Evolutionary conservation across 768 basidiomycete species (phyloP).

Genomic region (Amanita polypyramis): DNA sequence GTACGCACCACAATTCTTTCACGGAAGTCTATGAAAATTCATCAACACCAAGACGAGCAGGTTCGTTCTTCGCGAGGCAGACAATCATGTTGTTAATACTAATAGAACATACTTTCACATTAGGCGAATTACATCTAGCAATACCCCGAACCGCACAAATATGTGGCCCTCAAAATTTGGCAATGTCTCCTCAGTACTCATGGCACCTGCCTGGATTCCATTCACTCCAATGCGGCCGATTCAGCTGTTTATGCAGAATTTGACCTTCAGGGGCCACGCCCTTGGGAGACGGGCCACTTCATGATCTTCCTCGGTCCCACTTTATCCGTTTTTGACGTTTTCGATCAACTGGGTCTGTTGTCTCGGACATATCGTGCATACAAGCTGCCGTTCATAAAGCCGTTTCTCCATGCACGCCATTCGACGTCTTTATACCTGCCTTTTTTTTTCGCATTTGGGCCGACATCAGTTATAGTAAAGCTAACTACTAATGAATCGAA

Average conservation of each 20-base stretch:
- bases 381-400: slow-evolving; percentile 7
- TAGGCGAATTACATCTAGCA: slow-evolving; percentile 18
- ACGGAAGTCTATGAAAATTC: too few species aligned
- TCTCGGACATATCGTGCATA: slow-evolving; percentile 16
- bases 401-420: neutral
- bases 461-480: too few species aligned
- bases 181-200: slow-evolving; percentile 17
- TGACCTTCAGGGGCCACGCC: slow-evolving; percentile 19
- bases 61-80: too few species aligned
- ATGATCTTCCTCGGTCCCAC: slow-evolving; percentile 25
- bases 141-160: slow-evolving; percentile 26
- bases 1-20: too few species aligned
- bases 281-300: slow-evolving; percentile 22
- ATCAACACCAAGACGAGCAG: too few species aligned
- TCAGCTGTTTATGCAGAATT: slow-evolving; percentile 21
- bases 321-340: slow-evolving; percentile 25
- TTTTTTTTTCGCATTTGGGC: too few species aligned
- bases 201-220: slow-evolving; percentile 26
- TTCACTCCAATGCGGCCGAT: slow-evolving; percentile 26
- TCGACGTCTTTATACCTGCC: neutral
- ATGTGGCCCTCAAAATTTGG: slow-evolving; percentile 23
- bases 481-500: too few species aligned
- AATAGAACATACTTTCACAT: too few species aligned
- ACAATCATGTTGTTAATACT: too few species aligned
- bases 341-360: slow-evolving; percentile 23